A percentile compares a stretch with the other conserved stretches of the same genome.
phyloP scores from a whole-genome alignment of 73 alveolate species.

The Symbiodinium pilosum region DNA sequence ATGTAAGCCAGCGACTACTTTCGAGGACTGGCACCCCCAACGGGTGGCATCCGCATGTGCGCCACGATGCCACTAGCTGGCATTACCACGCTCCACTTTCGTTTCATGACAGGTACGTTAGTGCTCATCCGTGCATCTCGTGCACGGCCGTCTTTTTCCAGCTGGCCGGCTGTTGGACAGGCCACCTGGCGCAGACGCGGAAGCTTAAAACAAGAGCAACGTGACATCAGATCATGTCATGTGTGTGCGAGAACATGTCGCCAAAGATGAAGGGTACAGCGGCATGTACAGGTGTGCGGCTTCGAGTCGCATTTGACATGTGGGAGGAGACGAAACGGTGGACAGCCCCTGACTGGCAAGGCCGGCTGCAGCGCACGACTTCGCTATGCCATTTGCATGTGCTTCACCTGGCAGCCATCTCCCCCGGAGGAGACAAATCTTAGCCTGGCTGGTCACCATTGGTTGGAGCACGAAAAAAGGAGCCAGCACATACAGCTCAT shows the following conservation, averaged over 20 bases:
- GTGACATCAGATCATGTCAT: no score
- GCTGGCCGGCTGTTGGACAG: constrained; percentile 36
- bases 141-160: constrained; percentile 85
- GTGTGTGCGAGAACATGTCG: no score
- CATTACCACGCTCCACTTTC: no score
- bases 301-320: constrained; percentile 54
- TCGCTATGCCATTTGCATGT: no score
- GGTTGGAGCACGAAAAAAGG: background rate
- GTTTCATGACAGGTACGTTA: constrained; percentile 41
- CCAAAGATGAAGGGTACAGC: no score
- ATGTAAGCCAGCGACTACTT: no score
- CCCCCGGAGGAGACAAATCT: no score
- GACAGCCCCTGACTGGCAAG: no score
- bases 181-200: background rate
- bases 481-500: background rate
- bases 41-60: background rate
- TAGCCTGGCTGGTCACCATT: no score
- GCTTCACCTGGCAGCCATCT: no score
- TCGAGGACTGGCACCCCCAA: background rate
- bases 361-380: no score
- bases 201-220: no score
- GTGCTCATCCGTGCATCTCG: constrained; percentile 74
- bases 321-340: constrained; percentile 83
- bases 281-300: constrained; percentile 24
- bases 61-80: background rate